Percentiles rank a stretch among this genome's conserved stretches.
phyloP scores from a whole-genome alignment of 106 monocot species.

The Dendrobium huoshanense region DNA sequence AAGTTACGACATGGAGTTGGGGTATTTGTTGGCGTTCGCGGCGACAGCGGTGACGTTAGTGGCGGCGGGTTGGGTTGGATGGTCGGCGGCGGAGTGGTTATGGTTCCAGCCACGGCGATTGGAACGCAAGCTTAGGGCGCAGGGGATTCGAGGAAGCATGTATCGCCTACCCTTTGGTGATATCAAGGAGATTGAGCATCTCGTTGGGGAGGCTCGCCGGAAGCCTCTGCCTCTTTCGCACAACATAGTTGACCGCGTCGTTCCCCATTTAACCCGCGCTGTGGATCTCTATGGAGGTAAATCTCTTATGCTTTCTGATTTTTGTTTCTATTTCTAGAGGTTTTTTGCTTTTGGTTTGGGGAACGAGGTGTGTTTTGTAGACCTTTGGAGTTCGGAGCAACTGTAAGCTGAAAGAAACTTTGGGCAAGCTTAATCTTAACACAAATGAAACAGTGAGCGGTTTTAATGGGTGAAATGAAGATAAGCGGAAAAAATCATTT shows the following conservation, averaged over 20 bases:
- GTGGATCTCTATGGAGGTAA: conserved; percentile 26
- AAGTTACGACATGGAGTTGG: neutral
- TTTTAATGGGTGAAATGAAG: too few species aligned
- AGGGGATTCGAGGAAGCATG: conserved; percentile 44
- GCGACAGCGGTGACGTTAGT: neutral
- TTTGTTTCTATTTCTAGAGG: neutral
- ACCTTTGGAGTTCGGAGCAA: neutral
- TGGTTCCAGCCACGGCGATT: conserved; percentile 38
- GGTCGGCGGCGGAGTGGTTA: conserved; percentile 11
- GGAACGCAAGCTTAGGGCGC: conserved; percentile 36
- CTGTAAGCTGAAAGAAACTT: neutral
- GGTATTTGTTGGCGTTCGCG: neutral
- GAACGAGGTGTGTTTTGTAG: neutral
- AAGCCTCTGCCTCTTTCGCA: conserved; percentile 41
- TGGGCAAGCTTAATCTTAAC: too few species aligned
- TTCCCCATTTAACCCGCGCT: conserved; percentile 18
- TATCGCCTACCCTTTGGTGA: conserved; percentile 40
- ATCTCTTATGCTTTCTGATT: neutral
- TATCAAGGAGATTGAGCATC: conserved; percentile 11
- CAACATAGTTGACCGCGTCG: conserved; percentile 27
- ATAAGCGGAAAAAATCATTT: too few species aligned
- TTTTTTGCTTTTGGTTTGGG: neutral
- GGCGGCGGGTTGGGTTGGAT: neutral
- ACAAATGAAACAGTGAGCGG: too few species aligned
- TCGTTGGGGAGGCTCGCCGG: conserved; percentile 18